These are phyloP conservation scores for Tuber brumale DNA, from an alignment of 495 filamentous ascomycete genomes.

Conservation along the genomic window DNA sequence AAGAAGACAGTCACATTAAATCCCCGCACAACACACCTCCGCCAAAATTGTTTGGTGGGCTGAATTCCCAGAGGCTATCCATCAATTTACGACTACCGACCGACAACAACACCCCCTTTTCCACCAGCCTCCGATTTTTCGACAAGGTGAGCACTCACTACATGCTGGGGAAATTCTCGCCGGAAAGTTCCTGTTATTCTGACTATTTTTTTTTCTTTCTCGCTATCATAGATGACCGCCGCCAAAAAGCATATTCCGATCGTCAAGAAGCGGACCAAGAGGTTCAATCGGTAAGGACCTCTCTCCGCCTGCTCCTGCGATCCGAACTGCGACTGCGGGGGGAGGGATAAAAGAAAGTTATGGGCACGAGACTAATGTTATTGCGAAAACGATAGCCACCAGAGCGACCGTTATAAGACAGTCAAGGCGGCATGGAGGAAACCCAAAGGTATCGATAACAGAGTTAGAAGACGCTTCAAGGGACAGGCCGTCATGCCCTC, in stretches of 20 bases:
- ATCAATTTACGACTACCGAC: constrained; percentile 17
- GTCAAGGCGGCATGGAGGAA: constrained; percentile 87
- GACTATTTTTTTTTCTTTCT: constrained; percentile 10
- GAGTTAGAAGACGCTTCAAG: constrained; percentile 72
- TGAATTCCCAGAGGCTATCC: constrained; percentile 9
- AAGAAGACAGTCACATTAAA: constrained; percentile 26
- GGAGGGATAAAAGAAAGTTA: constrained; percentile 20
- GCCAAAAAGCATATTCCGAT: constrained; percentile 98
- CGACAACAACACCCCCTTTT: constrained; percentile 14
- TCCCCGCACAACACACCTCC: constrained; percentile 12
- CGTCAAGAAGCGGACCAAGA: constrained; percentile 76
- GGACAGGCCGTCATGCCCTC: constrained; percentile 93
- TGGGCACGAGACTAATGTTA: constrained; percentile 41
- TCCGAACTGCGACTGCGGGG: constrained; percentile 5
- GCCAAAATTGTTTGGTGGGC: constrained; percentile 9
- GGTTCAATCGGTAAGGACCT: constrained; percentile 39
- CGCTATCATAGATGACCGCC: constrained; percentile 73
- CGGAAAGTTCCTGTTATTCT: not conserved
- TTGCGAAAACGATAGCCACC: constrained; percentile 59
- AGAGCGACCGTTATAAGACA: constrained; percentile 91
- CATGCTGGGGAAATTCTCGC: not conserved
- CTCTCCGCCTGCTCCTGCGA: not conserved
- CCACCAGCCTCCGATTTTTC: constrained; percentile 7
- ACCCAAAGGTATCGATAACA: constrained; percentile 98
- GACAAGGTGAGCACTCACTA: constrained; percentile 24